These are phyloP conservation scores for Circinella minor DNA, from an alignment of 371 early-diverging fungal genomes.

Conservation along the genomic window DNA sequence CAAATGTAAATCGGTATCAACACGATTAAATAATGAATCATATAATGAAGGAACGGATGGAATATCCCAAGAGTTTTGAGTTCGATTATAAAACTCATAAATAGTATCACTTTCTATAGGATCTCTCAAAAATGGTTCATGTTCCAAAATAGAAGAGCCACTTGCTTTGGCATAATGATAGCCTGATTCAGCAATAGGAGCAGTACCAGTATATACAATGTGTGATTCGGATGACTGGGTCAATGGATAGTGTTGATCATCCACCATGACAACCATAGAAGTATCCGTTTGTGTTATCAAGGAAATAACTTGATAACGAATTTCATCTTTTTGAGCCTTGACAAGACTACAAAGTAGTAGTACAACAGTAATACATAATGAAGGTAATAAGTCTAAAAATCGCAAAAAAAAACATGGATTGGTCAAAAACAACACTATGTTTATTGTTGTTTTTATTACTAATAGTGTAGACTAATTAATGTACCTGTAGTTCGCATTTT, in stretches of 20 bases:
- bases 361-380: neutral
- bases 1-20: conserved; percentile 22
- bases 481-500: no score
- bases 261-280: conserved; percentile 22
- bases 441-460: no score
- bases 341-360: neutral
- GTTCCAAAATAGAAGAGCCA: conserved; percentile 8
- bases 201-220: conserved; percentile 21
- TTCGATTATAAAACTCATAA: conserved; percentile 27
- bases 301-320: conserved; percentile 5
- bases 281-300: neutral
- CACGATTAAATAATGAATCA: conserved; percentile 19
- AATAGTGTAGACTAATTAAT: no score
- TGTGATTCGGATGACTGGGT: neutral
- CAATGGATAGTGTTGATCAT: conserved; percentile 20
- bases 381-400: no score
- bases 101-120: conserved; percentile 4
- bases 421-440: no score
- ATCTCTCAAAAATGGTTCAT: conserved; percentile 16
- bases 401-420: no score
- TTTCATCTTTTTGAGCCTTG: neutral
- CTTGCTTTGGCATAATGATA: conserved; percentile 4
- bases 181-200: conserved; percentile 18
- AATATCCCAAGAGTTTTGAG: conserved; percentile 14
- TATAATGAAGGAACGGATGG: conserved; percentile 10